Percentiles rank a stretch among this genome's conserved stretches.
phyloP scores from a whole-genome alignment of 1,284 basidiomycete species.

The Papiliotrema laurentii region DNA sequence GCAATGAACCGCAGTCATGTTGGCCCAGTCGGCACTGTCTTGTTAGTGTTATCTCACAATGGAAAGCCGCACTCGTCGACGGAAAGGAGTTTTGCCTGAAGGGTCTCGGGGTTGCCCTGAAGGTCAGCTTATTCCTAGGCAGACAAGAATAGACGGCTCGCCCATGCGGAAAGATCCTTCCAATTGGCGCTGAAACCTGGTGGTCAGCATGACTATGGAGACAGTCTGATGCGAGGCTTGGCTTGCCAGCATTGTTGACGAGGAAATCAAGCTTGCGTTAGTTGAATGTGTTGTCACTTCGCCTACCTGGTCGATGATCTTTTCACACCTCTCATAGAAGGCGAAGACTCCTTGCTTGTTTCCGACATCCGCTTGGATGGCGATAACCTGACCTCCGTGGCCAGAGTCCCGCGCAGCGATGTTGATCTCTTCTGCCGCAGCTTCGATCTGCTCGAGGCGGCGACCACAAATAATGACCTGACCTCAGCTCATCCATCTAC shows the following conservation, averaged over 20 bases:
- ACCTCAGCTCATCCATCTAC: not conserved
- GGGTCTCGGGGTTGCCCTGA: slow-evolving; percentile 10
- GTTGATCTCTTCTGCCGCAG: slow-evolving; percentile 24
- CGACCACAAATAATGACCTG: slow-evolving; percentile 30
- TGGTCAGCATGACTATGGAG: not conserved
- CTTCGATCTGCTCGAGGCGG: slow-evolving; percentile 18
- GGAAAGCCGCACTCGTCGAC: slow-evolving; percentile 26
- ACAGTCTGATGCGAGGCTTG: not conserved
- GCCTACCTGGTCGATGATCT: slow-evolving; percentile 21
- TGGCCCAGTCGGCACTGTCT: slow-evolving; percentile 24
- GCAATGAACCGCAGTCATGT: slow-evolving; percentile 31
- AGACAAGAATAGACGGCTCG: slow-evolving; percentile 2
- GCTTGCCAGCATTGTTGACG: slow-evolving; percentile 35
- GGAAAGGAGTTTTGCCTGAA: slow-evolving; percentile 25
- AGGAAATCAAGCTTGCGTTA: slow-evolving; percentile 25
- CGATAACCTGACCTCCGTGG: slow-evolving; percentile 19
- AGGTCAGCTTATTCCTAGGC: not conserved
- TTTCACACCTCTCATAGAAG: slow-evolving; percentile 19
- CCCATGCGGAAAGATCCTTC: slow-evolving; percentile 16
- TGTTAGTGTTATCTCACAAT: not conserved
- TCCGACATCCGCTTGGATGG: slow-evolving; percentile 25
- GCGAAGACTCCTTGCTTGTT: slow-evolving; percentile 26
- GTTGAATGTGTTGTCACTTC: not conserved
- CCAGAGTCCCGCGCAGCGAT: slow-evolving; percentile 10
- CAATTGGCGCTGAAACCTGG: slow-evolving; percentile 17